A percentile compares a stretch with the other conserved stretches of the same genome.
phyloP scores from a whole-genome alignment of 768 basidiomycete species.

The Hypholoma sublateritium region DNA sequence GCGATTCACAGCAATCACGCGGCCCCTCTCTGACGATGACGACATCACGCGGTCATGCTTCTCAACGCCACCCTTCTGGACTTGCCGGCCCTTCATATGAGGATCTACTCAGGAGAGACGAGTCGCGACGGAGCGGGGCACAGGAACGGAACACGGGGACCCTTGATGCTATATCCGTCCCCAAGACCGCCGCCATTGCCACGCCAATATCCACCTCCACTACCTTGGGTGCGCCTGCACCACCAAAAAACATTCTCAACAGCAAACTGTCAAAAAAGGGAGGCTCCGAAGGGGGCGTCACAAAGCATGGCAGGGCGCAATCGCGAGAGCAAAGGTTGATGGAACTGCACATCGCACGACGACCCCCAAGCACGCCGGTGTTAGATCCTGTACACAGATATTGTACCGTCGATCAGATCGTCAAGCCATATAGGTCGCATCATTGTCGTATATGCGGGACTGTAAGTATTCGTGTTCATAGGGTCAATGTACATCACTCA shows the following conservation, averaged over 20 bases:
- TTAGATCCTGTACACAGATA: constrained; percentile 67
- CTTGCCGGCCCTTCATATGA: constrained; percentile 46
- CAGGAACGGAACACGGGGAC: constrained; percentile 10
- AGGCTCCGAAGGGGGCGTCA: constrained; percentile 5
- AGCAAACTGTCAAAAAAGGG: neutral
- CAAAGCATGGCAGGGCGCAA: neutral
- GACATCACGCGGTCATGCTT: constrained; percentile 6
- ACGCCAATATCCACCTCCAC: constrained; percentile 1
- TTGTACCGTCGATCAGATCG: constrained; percentile 58
- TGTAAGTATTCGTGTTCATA: constrained; percentile 38
- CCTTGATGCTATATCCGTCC: constrained; percentile 7
- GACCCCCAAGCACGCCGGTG: constrained; percentile 38
- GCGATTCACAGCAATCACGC: constrained; percentile 10
- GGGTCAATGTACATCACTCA: no score
- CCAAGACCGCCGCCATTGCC: constrained; percentile 2
- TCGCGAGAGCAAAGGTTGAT: constrained; percentile 7
- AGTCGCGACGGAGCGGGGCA: neutral
- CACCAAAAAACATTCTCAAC: neutral
- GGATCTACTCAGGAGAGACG: constrained; percentile 26
- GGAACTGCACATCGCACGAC: constrained; percentile 26
- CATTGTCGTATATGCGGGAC: constrained; percentile 85
- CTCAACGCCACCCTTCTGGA: constrained; percentile 20
- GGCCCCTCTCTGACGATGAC: constrained; percentile 9
- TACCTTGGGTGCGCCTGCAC: neutral
- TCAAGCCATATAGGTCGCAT: constrained; percentile 76